Evolutionary conservation across 1,284 basidiomycete species (phyloP), one percentile per base, ranked within the genome.

Genomic region (Stereum hirsutum): DNA sequence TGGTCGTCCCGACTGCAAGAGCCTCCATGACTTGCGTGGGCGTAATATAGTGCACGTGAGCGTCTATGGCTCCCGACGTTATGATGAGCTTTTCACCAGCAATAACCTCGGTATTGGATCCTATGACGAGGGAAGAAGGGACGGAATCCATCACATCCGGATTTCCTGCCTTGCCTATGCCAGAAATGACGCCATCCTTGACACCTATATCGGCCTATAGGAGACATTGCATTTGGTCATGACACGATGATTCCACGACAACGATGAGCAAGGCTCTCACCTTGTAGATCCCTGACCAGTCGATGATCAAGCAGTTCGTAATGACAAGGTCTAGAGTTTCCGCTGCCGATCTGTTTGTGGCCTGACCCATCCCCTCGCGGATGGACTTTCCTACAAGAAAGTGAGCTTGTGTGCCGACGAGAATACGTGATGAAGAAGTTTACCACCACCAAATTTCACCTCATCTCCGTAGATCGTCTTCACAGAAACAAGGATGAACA

Each of bases 321-420:
- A 99, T 89, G 41, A 98, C 85, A 6, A 94, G 71, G 57, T 99
- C 96, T 34, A 99, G 73, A 0, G 83, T 76, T 39, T 89, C 81
- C 0, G 54, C 53, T 15, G 87, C 77, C 0, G 75, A 66, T 6
- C 82, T 68, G 46, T 87, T 81, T 0, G 87, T 89, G 0, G 86
- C 85, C 62, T 99, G 95, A 6, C 94, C 96, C 87, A 94, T 94
- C 7, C 93, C 93, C 56, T 97, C 94, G n/a, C 93, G 82, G 41
- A 96, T 84, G 0, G 84, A 80, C 65, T 97, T 97, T 11, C 90
- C 88, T 88, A 49, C 15, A 44, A 30, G 48, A 38, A 45, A n/a
- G 25, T 44, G 44, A 2, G 20, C 4, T 15, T 4, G 5, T 31
- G 28, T 12, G 5, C 15, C 28, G 5, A 36, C 5, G 28, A 23